These are phyloP conservation scores for Rhodotorula diobovata DNA, from an alignment of 768 basidiomycete species.

Conservation along the genomic window DNA sequence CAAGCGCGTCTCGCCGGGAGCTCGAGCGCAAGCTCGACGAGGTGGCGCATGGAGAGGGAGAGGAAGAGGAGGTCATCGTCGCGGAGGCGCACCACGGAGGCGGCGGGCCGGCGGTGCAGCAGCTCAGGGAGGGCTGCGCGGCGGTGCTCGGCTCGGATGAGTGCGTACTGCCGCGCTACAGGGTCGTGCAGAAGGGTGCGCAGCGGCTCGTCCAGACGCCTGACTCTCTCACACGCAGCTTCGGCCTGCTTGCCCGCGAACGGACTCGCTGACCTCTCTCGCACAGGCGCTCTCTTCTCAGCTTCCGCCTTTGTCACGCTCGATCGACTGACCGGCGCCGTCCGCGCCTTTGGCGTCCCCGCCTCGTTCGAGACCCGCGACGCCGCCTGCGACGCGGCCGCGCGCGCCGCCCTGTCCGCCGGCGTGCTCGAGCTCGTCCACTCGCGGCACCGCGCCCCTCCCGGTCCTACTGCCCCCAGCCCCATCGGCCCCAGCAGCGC, in stretches of 20 bases:
- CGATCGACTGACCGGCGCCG: too few relatives aligned
- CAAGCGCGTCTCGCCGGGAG: too few relatives aligned
- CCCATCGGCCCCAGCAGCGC: not conserved
- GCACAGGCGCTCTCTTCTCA: not conserved
- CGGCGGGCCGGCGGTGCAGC: not conserved
- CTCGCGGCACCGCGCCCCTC: not conserved
- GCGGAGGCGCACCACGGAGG: not conserved
- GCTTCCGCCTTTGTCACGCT: not conserved
- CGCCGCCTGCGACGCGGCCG: not conserved
- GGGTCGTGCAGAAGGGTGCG: not conserved
- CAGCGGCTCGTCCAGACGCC: too few relatives aligned
- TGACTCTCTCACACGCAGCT: too few relatives aligned
- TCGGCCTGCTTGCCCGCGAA: too few relatives aligned
- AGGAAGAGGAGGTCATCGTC: not conserved
- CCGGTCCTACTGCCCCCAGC: too few relatives aligned
- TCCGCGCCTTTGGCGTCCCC: conserved; percentile 6
- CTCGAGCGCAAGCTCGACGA: not conserved
- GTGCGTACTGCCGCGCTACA: not conserved
- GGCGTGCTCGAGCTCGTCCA: conserved; percentile 7
- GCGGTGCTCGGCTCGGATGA: not conserved
- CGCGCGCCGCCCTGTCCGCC: not conserved
- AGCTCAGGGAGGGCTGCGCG: not conserved
- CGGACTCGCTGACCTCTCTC: not conserved
- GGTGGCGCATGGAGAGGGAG: not conserved
- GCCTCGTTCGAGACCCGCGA: not conserved